phyloP scores from a whole-genome alignment of 305 asterid genomes.

The Striga hermonthica region DNA sequence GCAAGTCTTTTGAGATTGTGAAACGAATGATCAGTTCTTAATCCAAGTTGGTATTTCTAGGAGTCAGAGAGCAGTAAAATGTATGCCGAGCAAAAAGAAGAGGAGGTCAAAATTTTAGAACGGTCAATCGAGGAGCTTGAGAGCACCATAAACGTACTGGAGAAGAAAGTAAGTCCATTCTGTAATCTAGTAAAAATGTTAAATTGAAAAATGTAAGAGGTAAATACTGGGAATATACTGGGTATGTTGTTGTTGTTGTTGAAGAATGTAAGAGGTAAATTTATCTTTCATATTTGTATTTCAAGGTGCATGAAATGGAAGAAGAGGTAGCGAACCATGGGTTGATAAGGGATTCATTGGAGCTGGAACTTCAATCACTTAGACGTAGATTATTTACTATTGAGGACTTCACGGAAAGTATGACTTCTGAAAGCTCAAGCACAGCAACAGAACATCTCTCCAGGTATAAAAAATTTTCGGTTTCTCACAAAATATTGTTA shows the following conservation, averaged over 20 bases:
- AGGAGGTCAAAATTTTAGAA: conserved; percentile 84
- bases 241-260: conserved; percentile 14
- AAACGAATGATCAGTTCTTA: conserved; percentile 30
- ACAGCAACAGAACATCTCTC: conserved; percentile 41
- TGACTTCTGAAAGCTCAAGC: conserved; percentile 46
- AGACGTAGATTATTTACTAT: conserved; percentile 61
- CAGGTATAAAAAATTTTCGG: conserved; percentile 44
- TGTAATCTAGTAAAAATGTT: conserved; percentile 24
- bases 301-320: conserved; percentile 83
- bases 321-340: conserved; percentile 63
- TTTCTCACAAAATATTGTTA: conserved; percentile 23
- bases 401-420: conserved; percentile 60
- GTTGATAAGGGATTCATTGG: conserved; percentile 58
- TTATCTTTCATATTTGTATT: conserved; percentile 22
- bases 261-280: background rate
- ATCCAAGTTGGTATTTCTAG: conserved; percentile 40
- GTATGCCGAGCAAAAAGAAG: conserved; percentile 90
- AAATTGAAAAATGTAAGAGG: background rate
- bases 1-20: conserved; percentile 28
- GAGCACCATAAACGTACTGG: conserved; percentile 78
- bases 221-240: background rate
- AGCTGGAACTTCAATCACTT: conserved; percentile 66
- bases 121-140: conserved; percentile 88
- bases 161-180: conserved; percentile 60
- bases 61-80: conserved; percentile 68